Percentiles rank a stretch among this genome's conserved stretches.
These are phyloP conservation scores for Prasinococcaceae sp. DNA, from an alignment of 139 green algal genomes.

Conservation along the genomic window DNA sequence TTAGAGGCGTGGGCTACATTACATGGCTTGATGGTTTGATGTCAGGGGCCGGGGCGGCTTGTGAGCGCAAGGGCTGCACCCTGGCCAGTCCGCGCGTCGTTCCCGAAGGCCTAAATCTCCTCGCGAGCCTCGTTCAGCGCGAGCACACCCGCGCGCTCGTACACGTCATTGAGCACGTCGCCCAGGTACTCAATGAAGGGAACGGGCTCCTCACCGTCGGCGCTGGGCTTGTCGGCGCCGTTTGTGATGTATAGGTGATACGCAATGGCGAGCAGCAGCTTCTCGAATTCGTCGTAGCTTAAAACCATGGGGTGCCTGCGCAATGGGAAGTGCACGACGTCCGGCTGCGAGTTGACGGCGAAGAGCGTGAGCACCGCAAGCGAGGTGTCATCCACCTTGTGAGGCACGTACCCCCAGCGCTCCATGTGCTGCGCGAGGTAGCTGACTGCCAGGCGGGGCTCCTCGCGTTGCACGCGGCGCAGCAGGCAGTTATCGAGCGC, in stretches of 20 bases:
- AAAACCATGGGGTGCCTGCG: constrained; percentile 32
- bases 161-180: constrained; percentile 51
- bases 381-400: constrained; percentile 48
- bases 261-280: constrained; percentile 43
- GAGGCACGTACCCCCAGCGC: constrained; percentile 43
- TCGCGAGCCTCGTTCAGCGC: too few relatives aligned
- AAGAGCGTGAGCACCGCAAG: constrained; percentile 41
- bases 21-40: too few relatives aligned
- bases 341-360: constrained; percentile 27
- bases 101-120: too few relatives aligned
- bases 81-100: too few relatives aligned
- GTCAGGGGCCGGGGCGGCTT: too few relatives aligned
- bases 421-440: constrained; percentile 50
- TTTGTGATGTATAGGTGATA: constrained; percentile 35
- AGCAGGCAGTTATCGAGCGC: constrained; percentile 56
- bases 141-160: constrained; percentile 45
- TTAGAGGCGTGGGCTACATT: too few relatives aligned
- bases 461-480: constrained; percentile 31
- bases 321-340: background rate
- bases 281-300: constrained; percentile 56
- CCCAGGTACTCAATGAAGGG: constrained; percentile 49
- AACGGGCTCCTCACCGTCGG: constrained; percentile 32
- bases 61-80: too few relatives aligned
- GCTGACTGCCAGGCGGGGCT: constrained; percentile 38
- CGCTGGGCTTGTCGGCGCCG: too few relatives aligned